These are phyloP conservation scores for Nectriaceae sp. DNA, from an alignment of 2,329 filamentous ascomycete genomes.

Conservation along the genomic window DNA sequence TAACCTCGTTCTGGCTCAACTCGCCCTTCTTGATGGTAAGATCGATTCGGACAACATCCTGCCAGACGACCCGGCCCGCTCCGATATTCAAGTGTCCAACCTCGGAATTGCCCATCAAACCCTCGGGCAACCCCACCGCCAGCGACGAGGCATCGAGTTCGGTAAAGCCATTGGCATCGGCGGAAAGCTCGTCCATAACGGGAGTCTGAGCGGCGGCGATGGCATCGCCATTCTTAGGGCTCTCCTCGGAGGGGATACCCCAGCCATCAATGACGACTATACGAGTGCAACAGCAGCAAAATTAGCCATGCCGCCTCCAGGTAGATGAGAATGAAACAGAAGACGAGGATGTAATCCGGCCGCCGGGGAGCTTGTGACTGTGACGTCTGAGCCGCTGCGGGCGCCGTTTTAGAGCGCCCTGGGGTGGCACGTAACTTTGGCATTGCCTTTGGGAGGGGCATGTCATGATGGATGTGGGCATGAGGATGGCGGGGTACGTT, in stretches of 20 bases:
- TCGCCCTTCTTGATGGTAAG: slow-evolving; percentile 85
- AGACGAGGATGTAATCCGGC: slow-evolving; percentile 45
- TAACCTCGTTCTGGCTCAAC: slow-evolving; percentile 72
- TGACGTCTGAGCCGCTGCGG: slow-evolving; percentile 14
- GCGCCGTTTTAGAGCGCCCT: slow-evolving; percentile 22
- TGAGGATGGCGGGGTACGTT: slow-evolving; percentile 8
- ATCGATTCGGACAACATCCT: slow-evolving; percentile 96
- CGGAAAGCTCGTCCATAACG: slow-evolving; percentile 89
- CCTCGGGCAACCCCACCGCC: slow-evolving; percentile 92
- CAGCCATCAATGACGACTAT: slow-evolving; percentile 98
- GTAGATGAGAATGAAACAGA: slow-evolving; percentile 56
- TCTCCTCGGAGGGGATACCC: slow-evolving; percentile 81
- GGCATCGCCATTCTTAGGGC: slow-evolving; percentile 88
- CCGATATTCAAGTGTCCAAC: slow-evolving; percentile 99
- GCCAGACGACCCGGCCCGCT: slow-evolving; percentile 96
- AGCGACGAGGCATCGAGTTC: slow-evolving; percentile 95
- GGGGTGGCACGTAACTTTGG: slow-evolving; percentile 15
- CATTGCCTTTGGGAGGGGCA: slow-evolving; percentile 12
- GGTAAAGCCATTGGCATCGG: slow-evolving; percentile 80
- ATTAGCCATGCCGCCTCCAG: slow-evolving; percentile 63
- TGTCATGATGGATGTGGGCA: slow-evolving; percentile 5
- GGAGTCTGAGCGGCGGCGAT: slow-evolving; percentile 93
- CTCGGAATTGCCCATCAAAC: slow-evolving; percentile 98
- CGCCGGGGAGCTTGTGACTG: slow-evolving; percentile 10
- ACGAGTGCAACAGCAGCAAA: slow-evolving; percentile 51